Evolutionary conservation across 257 asterid genomes (phyloP), one percentile per base, ranked within the genome.

Genomic region (Henckelia pumila): DNA sequence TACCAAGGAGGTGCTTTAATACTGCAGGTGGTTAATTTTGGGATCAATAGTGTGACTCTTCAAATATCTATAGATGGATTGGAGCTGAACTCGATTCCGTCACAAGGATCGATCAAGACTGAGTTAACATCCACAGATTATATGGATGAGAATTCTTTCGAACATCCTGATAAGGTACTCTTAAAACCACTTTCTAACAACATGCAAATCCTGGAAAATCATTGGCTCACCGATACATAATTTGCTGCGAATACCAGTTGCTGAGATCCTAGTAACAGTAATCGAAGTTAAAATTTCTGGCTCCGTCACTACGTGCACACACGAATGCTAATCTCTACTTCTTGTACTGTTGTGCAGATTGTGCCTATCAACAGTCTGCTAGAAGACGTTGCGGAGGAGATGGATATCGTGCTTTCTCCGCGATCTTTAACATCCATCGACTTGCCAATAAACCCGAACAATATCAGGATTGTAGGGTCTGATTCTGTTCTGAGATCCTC

Each of bases 101-200:
- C 80, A 59, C 21, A 63, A 23, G 90, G 86, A 9, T 84, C 86
- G 62, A 71, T 71, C 4, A 86, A 80, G 79, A 84, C 76, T 7
- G 89, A 74, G 47, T 64, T 90, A 72, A 88, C 95, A 35, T 86
- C 95, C 3, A 56, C 65, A 37, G 74, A 81, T 62, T 65, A 72
- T 56, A 90, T 70, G 92, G 97, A 88, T 64, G 97, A 90, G 79
- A 90, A 90, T 56, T 90, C 97, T 1, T 84, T 90, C 77, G 56
- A 59, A 69, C 67, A 47, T 16, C 96, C 95, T n/a, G 77, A 67
- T 33, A 90, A 90, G 96, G 97, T 90, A 81, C 57, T 60, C n/a
- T 2, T n/a, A 21, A 19, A 50, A 33, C 29, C 35, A 57, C 17
- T 25, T 29, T 62, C 24, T 28, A 1, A 2, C 26, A 52, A 21